Evolutionary conservation across 2,329 filamentous ascomycete genomes (phyloP).

Genomic region (Knoxdaviesia proteae): DNA sequence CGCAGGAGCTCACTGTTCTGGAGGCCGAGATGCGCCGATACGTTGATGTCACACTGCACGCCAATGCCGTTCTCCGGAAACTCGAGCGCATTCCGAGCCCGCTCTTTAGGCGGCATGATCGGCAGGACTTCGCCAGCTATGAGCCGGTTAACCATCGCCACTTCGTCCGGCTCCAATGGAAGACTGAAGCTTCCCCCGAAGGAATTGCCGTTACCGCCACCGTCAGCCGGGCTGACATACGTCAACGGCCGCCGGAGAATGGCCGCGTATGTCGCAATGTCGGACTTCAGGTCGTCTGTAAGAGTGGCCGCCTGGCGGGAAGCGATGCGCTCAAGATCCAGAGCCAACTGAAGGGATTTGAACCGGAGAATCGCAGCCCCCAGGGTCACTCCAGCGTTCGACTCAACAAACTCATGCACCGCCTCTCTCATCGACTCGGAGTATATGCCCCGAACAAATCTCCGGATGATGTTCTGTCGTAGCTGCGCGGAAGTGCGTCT

Average conservation of each 20-base stretch:
- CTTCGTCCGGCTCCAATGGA: too few relatives aligned
- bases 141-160: too few relatives aligned
- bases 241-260: conserved; percentile 3
- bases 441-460: conserved; percentile 21
- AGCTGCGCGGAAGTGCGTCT: neutral
- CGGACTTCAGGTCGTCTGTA: neutral
- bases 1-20: conserved; percentile 69
- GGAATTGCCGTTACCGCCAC: too few relatives aligned
- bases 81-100: conserved; percentile 42
- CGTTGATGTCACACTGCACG: conserved; percentile 87
- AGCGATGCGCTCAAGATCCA: conserved; percentile 25
- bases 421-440: conserved; percentile 21
- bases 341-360: conserved; percentile 32
- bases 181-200: too few relatives aligned
- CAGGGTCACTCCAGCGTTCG: too few relatives aligned
- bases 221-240: too few relatives aligned
- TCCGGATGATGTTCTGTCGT: neutral
- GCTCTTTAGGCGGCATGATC: conserved; percentile 16
- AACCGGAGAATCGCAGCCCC: conserved; percentile 17
- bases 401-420: conserved; percentile 14
- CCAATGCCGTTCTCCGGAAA: conserved; percentile 59
- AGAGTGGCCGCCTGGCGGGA: conserved; percentile 29
- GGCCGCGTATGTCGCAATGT: conserved; percentile 2
- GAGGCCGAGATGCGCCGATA: conserved; percentile 62
- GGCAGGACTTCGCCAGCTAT: too few relatives aligned